Conservation (phyloP, 1,139 yeast species). For the Candida frijolesensis region DNA sequence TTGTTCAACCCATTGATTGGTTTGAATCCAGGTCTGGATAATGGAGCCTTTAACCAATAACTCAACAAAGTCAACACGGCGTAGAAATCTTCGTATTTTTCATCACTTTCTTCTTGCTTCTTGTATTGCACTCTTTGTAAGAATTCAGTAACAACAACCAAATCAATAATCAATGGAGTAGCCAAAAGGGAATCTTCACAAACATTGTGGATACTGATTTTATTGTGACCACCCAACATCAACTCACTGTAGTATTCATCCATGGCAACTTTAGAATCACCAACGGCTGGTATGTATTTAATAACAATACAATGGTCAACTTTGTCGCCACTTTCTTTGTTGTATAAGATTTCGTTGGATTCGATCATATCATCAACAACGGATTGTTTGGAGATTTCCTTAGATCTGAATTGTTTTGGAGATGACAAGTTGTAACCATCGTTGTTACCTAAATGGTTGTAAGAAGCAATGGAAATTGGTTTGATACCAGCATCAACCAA, state of each 20-base stretch:
- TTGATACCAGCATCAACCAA: slow-evolving; percentile 97
- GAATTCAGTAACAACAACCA: slow-evolving; percentile 88
- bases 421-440: slow-evolving; percentile 93
- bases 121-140: slow-evolving; percentile 82
- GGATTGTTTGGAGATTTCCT: slow-evolving; percentile 90
- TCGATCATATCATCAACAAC: slow-evolving; percentile 95
- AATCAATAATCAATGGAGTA: slow-evolving; percentile 89
- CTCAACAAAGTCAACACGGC: slow-evolving; percentile 85
- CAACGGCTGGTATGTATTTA: slow-evolving; percentile 91
- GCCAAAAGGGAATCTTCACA: slow-evolving; percentile 96
- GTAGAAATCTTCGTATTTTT: slow-evolving; percentile 68
- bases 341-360: slow-evolving; percentile 83
- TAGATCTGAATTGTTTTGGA: slow-evolving; percentile 90
- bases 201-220: slow-evolving; percentile 89
- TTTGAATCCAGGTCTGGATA: slow-evolving; percentile 87
- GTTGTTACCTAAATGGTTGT: slow-evolving; percentile 95
- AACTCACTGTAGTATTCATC: slow-evolving; percentile 96
- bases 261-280: slow-evolving; percentile 97
- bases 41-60: slow-evolving; percentile 97
- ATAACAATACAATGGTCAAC: slow-evolving; percentile 96
- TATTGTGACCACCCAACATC: slow-evolving; percentile 97
- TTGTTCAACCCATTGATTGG: slow-evolving; percentile 93
- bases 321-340: slow-evolving; percentile 72
- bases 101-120: slow-evolving; percentile 35
- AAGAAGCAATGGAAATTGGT: slow-evolving; percentile 91